Percentiles rank a stretch among this genome's conserved stretches.
Conservation (phyloP, 73 alveolate genomes). For the Tetrahymena thermophila region DNA sequence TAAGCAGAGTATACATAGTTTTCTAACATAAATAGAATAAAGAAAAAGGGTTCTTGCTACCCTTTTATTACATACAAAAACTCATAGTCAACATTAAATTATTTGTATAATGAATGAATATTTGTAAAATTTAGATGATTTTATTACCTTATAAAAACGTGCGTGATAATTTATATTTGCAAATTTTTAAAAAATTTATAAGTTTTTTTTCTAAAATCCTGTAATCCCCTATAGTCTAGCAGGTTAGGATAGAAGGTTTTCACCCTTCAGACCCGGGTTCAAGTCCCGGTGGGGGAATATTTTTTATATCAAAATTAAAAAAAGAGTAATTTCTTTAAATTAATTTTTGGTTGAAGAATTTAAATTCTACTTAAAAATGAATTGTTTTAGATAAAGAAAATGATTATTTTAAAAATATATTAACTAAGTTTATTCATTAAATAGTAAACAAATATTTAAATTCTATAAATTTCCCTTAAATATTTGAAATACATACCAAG, state of each 20-base stretch:
- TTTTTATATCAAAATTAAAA: not conserved
- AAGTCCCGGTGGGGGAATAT: conserved; percentile 1
- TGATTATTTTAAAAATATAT: too few relatives aligned
- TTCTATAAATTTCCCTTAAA: too few relatives aligned
- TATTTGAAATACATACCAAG: too few relatives aligned
- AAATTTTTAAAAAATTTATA: not conserved
- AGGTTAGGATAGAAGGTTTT: conserved; percentile 2
- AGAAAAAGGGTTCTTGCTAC: not conserved
- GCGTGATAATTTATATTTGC: too few relatives aligned
- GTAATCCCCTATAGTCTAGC: conserved; percentile 4
- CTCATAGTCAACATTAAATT: not conserved
- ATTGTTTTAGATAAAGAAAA: too few relatives aligned
- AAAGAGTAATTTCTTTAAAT: too few relatives aligned
- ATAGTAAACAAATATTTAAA: too few relatives aligned
- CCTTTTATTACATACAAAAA: not conserved
- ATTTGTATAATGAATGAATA: not conserved
- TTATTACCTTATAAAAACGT: too few relatives aligned
- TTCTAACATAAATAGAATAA: not conserved
- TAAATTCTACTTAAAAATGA: too few relatives aligned
- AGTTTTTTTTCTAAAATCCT: not conserved
- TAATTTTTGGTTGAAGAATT: too few relatives aligned
- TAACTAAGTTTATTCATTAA: too few relatives aligned
- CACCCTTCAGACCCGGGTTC: conserved; percentile 8
- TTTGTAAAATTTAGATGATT: too few relatives aligned
- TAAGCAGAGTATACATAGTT: not conserved